These are phyloP conservation scores for Alnus rubra DNA, from an alignment of 306 rosid genomes.

Conservation along the genomic window DNA sequence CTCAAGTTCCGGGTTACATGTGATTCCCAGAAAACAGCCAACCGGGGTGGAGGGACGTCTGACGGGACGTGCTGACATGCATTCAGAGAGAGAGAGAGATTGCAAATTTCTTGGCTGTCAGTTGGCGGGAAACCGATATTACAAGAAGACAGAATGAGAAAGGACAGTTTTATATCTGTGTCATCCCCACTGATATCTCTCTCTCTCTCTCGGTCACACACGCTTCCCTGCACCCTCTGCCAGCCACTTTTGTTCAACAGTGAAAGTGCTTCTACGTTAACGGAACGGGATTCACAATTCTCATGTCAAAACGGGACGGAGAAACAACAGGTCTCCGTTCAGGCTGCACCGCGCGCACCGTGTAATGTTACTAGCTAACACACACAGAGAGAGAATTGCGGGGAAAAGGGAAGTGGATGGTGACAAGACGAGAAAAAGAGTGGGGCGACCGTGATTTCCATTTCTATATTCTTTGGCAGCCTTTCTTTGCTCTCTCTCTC, in stretches of 20 bases:
- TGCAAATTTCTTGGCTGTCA: constrained; percentile 43
- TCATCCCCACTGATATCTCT: background rate
- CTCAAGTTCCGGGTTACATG: constrained; percentile 33
- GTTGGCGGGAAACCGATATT: constrained; percentile 62
- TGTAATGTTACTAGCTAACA: background rate
- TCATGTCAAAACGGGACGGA: constrained; percentile 30
- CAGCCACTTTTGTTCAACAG: background rate
- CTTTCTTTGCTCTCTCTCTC: constrained; percentile 34
- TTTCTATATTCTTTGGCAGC: constrained; percentile 88
- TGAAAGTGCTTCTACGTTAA: background rate
- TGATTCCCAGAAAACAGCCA: constrained; percentile 55
- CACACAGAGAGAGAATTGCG: constrained; percentile 63
- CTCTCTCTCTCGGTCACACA: background rate
- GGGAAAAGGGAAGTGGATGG: constrained; percentile 63
- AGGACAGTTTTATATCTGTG: constrained; percentile 29
- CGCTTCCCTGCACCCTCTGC: constrained; percentile 10
- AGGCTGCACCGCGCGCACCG: constrained; percentile 14
- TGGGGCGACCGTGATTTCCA: constrained; percentile 83
- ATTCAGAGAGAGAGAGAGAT: constrained; percentile 18
- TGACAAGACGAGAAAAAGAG: constrained; percentile 69
- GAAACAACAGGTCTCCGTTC: constrained; percentile 12
- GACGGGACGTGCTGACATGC: constrained; percentile 67
- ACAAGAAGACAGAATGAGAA: constrained; percentile 34
- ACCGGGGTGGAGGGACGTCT: constrained; percentile 51
- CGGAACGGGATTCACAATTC: constrained; percentile 12